These are phyloP conservation scores for Cordyceps javanica DNA, from an alignment of 2,329 filamentous ascomycete genomes.

Conservation along the genomic window DNA sequence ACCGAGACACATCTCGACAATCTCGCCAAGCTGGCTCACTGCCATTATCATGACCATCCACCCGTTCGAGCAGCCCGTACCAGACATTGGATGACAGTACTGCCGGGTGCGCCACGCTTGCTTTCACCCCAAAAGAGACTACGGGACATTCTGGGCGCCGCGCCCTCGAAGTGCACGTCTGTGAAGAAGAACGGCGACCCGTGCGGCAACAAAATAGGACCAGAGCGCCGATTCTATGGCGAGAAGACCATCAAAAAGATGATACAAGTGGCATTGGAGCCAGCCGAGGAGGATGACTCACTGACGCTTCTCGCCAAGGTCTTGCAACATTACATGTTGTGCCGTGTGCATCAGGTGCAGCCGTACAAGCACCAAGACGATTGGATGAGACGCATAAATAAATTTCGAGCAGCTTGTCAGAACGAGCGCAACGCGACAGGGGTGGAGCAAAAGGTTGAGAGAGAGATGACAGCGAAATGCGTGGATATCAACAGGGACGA, in stretches of 20 bases:
- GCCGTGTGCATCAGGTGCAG: background rate
- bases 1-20: background rate
- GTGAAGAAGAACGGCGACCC: background rate
- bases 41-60: background rate
- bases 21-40: background rate
- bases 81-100: background rate
- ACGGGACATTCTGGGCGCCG: background rate
- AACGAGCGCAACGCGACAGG: background rate
- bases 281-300: background rate
- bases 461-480: background rate
- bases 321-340: background rate
- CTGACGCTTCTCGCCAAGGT: background rate
- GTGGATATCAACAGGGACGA: background rate
- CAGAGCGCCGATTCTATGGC: background rate
- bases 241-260: background rate
- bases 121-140: background rate
- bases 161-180: background rate
- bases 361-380: background rate
- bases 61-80: background rate
- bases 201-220: background rate
- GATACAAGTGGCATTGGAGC: background rate
- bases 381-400: background rate
- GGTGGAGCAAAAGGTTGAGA: background rate
- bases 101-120: background rate
- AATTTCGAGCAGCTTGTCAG: background rate